Base-by-base conservation (phyloP, 257 asterid species). In the Lithospermum erythrorhizon region DNA sequence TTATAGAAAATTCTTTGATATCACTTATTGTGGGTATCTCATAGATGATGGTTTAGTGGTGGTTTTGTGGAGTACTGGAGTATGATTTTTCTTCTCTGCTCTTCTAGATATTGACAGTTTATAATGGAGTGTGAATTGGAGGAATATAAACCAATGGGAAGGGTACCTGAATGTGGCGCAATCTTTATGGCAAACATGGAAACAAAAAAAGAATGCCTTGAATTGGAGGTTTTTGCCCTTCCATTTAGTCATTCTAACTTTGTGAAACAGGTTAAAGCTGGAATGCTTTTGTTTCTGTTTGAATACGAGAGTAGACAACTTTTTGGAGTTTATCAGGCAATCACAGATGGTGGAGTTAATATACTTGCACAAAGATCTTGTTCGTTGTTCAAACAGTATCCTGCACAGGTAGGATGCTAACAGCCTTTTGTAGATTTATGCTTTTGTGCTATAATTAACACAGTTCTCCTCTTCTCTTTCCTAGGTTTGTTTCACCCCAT, bases 401-500 rank as follows among this genome's bases (percentile, higher is more conserved):
- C 67, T 63, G 67, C 67, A 49, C 67, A 63, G 67, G 67, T 63
- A 41, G 9, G 49, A 0, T 41, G 17, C 49, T 41, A 41, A 13
- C 49, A 41, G 2, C 13, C 49, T 41, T 11, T 9, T 41, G 49
- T 1, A 13, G 49, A 41, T 13, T 1, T 41, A 13, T 41, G 49
- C n/a, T 13, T 41, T 14, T 41, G 45, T 35, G 45, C 45, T 35
- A 10, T 6, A 35, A 10, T 6, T 35, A 35, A 35, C 1, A 35
- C 49, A 11, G 48, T 1, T 11, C 49, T 14, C 49, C 2, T 41
- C 18, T 41, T 11, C 49, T 41, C 49, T 18, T 13, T 41, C 49
- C 18, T 14, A 68, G 73, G 73, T 68, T 57, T 21, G 64, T 35
- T 37, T 68, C 37, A 63, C 68, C 41, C 59, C 57, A 32, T 30